Percentiles rank a stretch among this genome's conserved stretches.
phyloP scores from a whole-genome alignment of 1,284 basidiomycete species.

The Ceratobasidium sp. region DNA sequence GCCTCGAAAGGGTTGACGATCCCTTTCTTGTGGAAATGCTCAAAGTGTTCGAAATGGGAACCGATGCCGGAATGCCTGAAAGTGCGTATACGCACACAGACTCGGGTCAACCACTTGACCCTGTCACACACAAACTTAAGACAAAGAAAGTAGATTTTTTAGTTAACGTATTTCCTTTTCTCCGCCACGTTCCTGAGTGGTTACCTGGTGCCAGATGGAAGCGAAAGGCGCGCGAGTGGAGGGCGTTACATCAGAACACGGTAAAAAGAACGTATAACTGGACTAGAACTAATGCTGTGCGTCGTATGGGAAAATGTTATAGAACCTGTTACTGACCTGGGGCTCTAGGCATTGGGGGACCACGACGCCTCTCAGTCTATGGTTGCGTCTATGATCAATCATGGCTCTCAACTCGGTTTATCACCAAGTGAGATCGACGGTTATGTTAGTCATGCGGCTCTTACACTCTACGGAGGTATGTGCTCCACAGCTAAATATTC shows the following conservation, averaged over 20 bases:
- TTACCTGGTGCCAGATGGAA: constrained; percentile 10
- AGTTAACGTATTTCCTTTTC: neutral
- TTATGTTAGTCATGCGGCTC: neutral
- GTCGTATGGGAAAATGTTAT: neutral
- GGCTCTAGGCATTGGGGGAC: neutral
- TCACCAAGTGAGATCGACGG: neutral
- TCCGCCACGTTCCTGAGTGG: constrained; percentile 13
- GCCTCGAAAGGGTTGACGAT: neutral
- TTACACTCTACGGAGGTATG: constrained; percentile 2
- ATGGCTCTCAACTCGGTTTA: neutral
- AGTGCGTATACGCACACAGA: neutral
- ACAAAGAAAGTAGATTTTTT: constrained; percentile 25
- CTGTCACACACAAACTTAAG: too few relatives aligned
- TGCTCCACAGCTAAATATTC: too few relatives aligned
- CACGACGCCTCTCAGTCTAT: constrained; percentile 3
- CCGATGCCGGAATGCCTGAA: neutral
- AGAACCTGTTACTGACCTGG: neutral
- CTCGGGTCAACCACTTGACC: neutral
- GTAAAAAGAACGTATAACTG: constrained; percentile 4
- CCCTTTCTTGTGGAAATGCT: constrained; percentile 2
- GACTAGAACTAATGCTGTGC: neutral
- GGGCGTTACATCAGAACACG: neutral
- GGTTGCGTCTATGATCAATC: neutral
- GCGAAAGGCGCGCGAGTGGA: constrained; percentile 4
- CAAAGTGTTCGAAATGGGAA: neutral